Evolutionary conservation across 1,284 basidiomycete genomes (phyloP).

Genomic region (Exsudoporus floridanus): DNA sequence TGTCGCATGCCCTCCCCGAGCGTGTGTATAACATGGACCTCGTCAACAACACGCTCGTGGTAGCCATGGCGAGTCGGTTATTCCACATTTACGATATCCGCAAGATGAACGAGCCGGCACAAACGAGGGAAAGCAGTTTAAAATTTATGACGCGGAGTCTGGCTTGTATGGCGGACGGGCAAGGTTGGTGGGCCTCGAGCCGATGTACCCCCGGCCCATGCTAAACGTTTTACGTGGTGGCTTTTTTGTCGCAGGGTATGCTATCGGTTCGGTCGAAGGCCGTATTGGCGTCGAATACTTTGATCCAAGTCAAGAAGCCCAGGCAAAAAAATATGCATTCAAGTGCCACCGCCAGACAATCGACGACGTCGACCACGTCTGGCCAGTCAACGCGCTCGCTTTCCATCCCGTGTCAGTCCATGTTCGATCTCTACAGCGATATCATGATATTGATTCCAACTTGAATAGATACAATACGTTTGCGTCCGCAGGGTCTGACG

Average conservation of each 20-base stretch:
- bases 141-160: slow-evolving; percentile 94
- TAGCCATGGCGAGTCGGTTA: slow-evolving; percentile 86
- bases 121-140: slow-evolving; percentile 87
- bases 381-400: slow-evolving; percentile 92
- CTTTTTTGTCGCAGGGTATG: slow-evolving; percentile 73
- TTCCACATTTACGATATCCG: slow-evolving; percentile 86
- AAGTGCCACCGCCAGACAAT: slow-evolving; percentile 93
- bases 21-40: slow-evolving; percentile 83
- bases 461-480: slow-evolving; percentile 83
- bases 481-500: slow-evolving; percentile 91
- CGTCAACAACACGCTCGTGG: slow-evolving; percentile 73
- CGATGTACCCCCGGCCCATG: not conserved
- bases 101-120: slow-evolving; percentile 69
- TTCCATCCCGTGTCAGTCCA: slow-evolving; percentile 81
- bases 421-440: not conserved
- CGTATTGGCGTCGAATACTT: slow-evolving; percentile 98
- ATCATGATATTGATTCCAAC: not conserved
- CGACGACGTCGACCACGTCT: slow-evolving; percentile 95
- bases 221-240: not conserved
- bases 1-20: slow-evolving; percentile 73
- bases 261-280: slow-evolving; percentile 92
- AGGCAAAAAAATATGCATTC: slow-evolving; percentile 96
- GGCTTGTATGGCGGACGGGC: slow-evolving; percentile 89
- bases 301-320: slow-evolving; percentile 72
- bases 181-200: slow-evolving; percentile 53